phyloP scores from a whole-genome alignment of 176 grass and related monocot genomes.

The Hyparrhenia diplandra region DNA sequence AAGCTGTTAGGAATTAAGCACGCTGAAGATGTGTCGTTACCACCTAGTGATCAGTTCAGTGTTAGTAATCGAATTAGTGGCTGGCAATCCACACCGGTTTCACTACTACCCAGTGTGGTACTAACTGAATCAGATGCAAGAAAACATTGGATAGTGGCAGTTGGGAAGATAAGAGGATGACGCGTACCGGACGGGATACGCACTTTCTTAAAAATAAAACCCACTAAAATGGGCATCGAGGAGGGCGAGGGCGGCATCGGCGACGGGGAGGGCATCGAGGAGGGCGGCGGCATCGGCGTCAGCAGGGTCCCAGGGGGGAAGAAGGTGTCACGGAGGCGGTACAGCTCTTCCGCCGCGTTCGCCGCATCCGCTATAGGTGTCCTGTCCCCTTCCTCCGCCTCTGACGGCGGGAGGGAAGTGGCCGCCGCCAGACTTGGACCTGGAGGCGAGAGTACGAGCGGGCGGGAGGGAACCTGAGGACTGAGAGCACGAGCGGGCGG shows the following conservation, averaged over 20 bases:
- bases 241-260: conserved; percentile 43
- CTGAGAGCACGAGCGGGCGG: too few species aligned
- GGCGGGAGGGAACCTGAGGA: too few species aligned
- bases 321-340: conserved; percentile 76
- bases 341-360: conserved; percentile 55
- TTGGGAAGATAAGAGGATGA: background rate
- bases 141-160: background rate
- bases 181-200: conserved; percentile 46
- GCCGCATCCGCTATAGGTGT: conserved; percentile 27
- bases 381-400: background rate
- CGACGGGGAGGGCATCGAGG: conserved; percentile 56
- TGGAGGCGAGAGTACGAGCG: too few species aligned
- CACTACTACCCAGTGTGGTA: background rate
- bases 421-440: too few species aligned
- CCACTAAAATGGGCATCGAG: conserved; percentile 65
- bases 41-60: background rate
- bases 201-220: too few species aligned
- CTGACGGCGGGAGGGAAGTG: too few species aligned
- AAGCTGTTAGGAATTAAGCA: background rate
- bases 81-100: background rate
- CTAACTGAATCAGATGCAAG: background rate
- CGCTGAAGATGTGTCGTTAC: background rate
- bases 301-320: conserved; percentile 57
- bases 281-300: conserved; percentile 45
- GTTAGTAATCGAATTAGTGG: background rate